Evolutionary conservation across 495 filamentous ascomycete genomes (phyloP).

Genomic region (Aspergillus sclerotioniger): DNA sequence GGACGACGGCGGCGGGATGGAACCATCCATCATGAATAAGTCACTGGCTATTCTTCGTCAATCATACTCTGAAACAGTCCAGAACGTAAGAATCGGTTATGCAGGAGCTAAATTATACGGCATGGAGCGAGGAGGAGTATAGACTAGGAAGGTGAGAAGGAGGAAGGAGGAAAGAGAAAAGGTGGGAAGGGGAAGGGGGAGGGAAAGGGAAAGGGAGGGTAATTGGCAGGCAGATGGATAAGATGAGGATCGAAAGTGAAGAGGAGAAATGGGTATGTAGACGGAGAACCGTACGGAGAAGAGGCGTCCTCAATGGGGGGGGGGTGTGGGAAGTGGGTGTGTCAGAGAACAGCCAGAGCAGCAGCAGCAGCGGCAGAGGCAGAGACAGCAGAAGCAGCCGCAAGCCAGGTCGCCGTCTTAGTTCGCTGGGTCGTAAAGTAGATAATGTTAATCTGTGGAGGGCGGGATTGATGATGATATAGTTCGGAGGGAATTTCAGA

Average conservation of each 20-base stretch:
- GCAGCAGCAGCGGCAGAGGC: neutral
- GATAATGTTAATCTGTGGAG: neutral
- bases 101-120: constrained; percentile 1
- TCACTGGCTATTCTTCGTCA: constrained; percentile 9
- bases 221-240: neutral
- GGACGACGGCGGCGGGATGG: constrained; percentile 23
- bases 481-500: neutral
- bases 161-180: constrained; percentile 2
- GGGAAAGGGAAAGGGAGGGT: constrained; percentile 1
- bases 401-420: constrained; percentile 2
- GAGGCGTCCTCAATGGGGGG: constrained; percentile 12
- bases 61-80: constrained; percentile 19
- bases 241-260: neutral
- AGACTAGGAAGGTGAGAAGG: constrained; percentile 3
- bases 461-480: neutral
- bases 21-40: constrained; percentile 27
- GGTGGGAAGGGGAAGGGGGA: constrained; percentile 7
- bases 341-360: neutral
- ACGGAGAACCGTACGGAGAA: neutral
- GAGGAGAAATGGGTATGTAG: constrained; percentile 8
- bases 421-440: neutral
- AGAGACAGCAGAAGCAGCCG: neutral
- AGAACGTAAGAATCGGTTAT: neutral
- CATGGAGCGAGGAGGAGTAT: neutral
- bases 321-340: constrained; percentile 5